phyloP scores from a whole-genome alignment of 805 yeast species.

The Clavispora asparagi region DNA sequence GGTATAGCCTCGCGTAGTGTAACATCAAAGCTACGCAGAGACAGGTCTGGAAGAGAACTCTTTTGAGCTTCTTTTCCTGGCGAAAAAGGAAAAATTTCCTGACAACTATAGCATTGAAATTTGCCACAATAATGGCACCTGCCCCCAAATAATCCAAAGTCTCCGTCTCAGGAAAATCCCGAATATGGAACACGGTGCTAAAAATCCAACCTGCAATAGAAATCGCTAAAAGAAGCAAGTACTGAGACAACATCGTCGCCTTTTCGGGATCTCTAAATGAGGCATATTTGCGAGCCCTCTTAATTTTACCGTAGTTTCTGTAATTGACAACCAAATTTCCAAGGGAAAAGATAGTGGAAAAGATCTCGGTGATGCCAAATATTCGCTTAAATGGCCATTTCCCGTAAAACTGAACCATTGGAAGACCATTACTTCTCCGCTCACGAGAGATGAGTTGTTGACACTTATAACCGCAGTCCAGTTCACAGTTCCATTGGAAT shows the following conservation, averaged over 20 bases:
- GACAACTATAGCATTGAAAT: slow-evolving; percentile 30
- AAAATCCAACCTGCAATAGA: slow-evolving; percentile 34
- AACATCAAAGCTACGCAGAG: slow-evolving; percentile 16
- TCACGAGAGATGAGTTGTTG: slow-evolving; percentile 27
- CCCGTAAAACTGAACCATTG: slow-evolving; percentile 37
- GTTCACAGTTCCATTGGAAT: slow-evolving; percentile 30
- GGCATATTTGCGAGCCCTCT: slow-evolving; percentile 20
- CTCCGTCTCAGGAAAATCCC: slow-evolving; percentile 35
- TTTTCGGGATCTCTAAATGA: slow-evolving; percentile 10
- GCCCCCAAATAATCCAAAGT: slow-evolving; percentile 41
- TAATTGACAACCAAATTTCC: slow-evolving; percentile 34
- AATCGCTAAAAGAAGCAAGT: slow-evolving; percentile 21
- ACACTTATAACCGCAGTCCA: slow-evolving; percentile 37
- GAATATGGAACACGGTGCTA: slow-evolving; percentile 33
- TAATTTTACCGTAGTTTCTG: slow-evolving; percentile 22
- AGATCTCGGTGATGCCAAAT: slow-evolving; percentile 33
- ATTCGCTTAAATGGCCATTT: slow-evolving; percentile 40
- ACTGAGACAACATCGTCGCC: slow-evolving; percentile 26
- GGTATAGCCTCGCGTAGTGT: slow-evolving; percentile 26
- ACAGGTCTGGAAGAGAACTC: slow-evolving; percentile 15
- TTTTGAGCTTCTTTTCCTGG: slow-evolving; percentile 2
- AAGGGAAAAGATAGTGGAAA: slow-evolving; percentile 30
- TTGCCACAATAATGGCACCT: slow-evolving; percentile 29
- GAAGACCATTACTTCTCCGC: slow-evolving; percentile 15
- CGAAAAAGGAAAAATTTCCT: slow-evolving; percentile 27